Conservation (phyloP, 2,329 filamentous ascomycete species). For the Xylaria sp. region DNA sequence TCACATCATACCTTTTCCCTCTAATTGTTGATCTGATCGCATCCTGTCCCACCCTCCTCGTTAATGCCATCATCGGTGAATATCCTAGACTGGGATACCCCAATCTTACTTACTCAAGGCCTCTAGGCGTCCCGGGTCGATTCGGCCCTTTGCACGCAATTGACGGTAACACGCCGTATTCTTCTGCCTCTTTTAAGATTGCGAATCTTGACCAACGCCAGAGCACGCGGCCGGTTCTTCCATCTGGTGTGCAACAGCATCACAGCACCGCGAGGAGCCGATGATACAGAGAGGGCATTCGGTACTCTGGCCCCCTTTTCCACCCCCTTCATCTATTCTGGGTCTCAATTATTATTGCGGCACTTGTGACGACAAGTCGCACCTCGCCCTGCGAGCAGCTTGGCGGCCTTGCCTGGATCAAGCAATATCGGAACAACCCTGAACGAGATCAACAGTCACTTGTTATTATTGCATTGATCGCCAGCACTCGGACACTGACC, state of each 20-base stretch:
- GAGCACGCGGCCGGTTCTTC: constrained; percentile 10
- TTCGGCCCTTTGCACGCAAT: constrained; percentile 37
- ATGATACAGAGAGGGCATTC: constrained; percentile 19
- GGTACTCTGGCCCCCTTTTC: constrained; percentile 3
- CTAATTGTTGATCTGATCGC: constrained; percentile 37
- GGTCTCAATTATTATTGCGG: neutral
- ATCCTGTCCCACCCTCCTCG: constrained; percentile 26
- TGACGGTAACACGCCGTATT: constrained; percentile 23
- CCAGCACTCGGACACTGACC: constrained; percentile 31
- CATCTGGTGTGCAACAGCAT: constrained; percentile 7
- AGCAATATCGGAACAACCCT: constrained; percentile 35
- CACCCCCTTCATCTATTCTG: neutral
- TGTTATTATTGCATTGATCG: constrained; percentile 26
- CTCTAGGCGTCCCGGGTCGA: constrained; percentile 19
- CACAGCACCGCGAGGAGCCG: constrained; percentile 7
- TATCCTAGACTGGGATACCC: constrained; percentile 29
- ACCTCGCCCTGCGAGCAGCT: constrained; percentile 27
- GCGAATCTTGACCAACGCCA: constrained; percentile 1
- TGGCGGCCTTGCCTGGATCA: constrained; percentile 25
- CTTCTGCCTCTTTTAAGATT: constrained; percentile 18
- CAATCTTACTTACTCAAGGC: constrained; percentile 28
- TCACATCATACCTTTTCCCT: constrained; percentile 37
- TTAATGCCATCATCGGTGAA: constrained; percentile 37
- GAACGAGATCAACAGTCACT: constrained; percentile 30
- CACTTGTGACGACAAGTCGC: constrained; percentile 16